Base-by-base conservation (phyloP, 495 filamentous ascomycete genomes). In the Hyaloscypha variabilis region DNA sequence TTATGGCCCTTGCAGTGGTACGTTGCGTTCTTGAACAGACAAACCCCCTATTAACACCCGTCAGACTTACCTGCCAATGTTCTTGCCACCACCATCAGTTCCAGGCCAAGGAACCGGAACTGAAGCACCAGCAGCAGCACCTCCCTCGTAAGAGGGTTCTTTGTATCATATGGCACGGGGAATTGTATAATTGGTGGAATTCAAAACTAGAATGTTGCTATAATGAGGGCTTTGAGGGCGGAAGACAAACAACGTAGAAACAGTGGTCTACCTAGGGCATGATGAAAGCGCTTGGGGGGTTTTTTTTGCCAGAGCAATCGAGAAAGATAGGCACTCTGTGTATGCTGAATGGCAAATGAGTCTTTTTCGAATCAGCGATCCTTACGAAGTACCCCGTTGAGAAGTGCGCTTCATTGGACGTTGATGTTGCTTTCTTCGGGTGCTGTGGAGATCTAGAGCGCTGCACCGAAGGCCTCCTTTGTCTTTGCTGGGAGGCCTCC, bases 21-120 rank as follows among this genome's bases (percentile, higher is more conserved):
- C 25, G 66, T 61, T n/a, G 19, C 3, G 14, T 49, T 31, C 30
- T 10, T 23, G 11, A 17, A 46, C 14, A 46, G 39, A 17, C 4
- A 17, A 46, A 17, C 39, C 19, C 10, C 17, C 39, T 19, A 46
- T 1, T 46, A 46, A 46, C 39, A 46, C 11, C 3, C 39, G 14
- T 21, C 13, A 71, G 66, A 90, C 90, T 58, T 97, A 97, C 74
- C 84, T 96, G 68, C 91, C 90, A 19, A 78, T 97, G 62, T 96
- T 97, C 79, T 75, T 96, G 62, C 93, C 92, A 42, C 85, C 84
- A 2, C 78, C 81, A 62, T 64, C 71, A 19, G 71, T 72, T 21
- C 71, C 69, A 14, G 75, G 73, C 36, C 57, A 36, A 62, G 62
- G 58, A 19, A 69, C 70, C 14, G 65, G 67, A 4, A 72, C 71